phyloP scores from a whole-genome alignment of 768 basidiomycete genomes.

The Mycena rosella region DNA sequence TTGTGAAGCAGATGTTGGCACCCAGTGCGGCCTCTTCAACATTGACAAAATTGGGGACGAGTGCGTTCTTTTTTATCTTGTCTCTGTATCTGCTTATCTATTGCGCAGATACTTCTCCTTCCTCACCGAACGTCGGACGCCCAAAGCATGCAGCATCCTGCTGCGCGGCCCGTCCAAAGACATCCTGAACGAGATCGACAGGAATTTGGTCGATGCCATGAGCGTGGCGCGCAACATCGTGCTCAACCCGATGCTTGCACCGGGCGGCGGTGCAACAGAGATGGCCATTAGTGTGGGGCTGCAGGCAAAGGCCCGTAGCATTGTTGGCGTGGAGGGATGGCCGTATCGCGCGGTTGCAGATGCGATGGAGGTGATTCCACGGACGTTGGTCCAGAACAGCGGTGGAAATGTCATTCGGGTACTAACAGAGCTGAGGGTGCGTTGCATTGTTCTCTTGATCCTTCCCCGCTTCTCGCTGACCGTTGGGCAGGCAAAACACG shows the following conservation, averaged over 20 bases:
- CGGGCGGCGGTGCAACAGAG: constrained; percentile 97
- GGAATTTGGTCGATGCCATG: constrained; percentile 98
- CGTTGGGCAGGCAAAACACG: constrained; percentile 86
- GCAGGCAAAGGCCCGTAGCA: constrained; percentile 79
- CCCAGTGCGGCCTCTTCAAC: constrained; percentile 93
- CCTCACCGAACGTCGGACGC: constrained; percentile 89
- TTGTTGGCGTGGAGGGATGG: constrained; percentile 92
- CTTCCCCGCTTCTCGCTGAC: constrained; percentile 14
- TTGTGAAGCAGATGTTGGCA: constrained; percentile 91
- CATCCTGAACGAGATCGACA: constrained; percentile 97
- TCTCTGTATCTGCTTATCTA: constrained; percentile 32
- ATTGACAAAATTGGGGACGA: constrained; percentile 99
- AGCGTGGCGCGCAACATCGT: constrained; percentile 96
- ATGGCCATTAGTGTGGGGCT: constrained; percentile 96
- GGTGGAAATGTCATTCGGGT: constrained; percentile 96
- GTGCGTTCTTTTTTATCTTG: constrained; percentile 51
- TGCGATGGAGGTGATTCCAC: constrained; percentile 96
- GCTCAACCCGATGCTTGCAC: constrained; percentile 94
- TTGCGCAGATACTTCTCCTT: constrained; percentile 91
- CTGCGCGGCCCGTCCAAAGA: constrained; percentile 98
- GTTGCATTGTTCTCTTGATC: constrained; percentile 44
- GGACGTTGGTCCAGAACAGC: constrained; percentile 94
- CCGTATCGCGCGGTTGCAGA: constrained; percentile 94
- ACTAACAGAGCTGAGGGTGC: constrained; percentile 91
- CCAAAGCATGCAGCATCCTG: constrained; percentile 98